phyloP scores from a whole-genome alignment of 2,329 filamentous ascomycete species.

The Aspergillus persii region DNA sequence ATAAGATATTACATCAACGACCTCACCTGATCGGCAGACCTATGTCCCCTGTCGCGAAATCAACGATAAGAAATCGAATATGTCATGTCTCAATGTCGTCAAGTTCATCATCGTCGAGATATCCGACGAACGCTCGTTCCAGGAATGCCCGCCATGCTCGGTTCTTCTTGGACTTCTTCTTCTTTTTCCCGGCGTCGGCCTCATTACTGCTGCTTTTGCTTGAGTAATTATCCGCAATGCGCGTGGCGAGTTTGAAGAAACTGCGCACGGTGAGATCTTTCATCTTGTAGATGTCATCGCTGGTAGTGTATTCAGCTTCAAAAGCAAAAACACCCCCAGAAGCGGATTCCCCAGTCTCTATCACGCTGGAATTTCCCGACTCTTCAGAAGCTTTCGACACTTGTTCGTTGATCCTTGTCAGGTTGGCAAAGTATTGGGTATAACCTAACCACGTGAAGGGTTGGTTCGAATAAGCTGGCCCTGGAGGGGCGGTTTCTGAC shows the following conservation, averaged over 20 bases:
- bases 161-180: constrained; percentile 47
- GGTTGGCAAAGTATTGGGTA: constrained; percentile 89
- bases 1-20: neutral
- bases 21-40: neutral
- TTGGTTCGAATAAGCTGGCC: constrained; percentile 87
- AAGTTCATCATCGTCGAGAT: constrained; percentile 65
- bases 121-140: constrained; percentile 74
- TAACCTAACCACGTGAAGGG: constrained; percentile 75
- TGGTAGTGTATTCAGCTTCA: constrained; percentile 84
- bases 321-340: constrained; percentile 62
- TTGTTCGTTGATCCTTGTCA: constrained; percentile 85
- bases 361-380: neutral
- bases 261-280: constrained; percentile 81
- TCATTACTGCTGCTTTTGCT: constrained; percentile 24
- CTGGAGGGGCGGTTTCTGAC: constrained; percentile 68
- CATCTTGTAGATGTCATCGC: constrained; percentile 72
- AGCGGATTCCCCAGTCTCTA: constrained; percentile 54
- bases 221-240: constrained; percentile 60
- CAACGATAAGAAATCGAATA: neutral
- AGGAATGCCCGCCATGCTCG: constrained; percentile 78
- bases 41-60: neutral
- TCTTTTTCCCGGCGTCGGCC: constrained; percentile 22
- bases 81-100: constrained; percentile 29
- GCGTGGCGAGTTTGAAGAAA: constrained; percentile 73
- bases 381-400: constrained; percentile 34